Conservation (phyloP, 2,329 filamentous ascomycete species). For the Rhinocladiella mackenziei region DNA sequence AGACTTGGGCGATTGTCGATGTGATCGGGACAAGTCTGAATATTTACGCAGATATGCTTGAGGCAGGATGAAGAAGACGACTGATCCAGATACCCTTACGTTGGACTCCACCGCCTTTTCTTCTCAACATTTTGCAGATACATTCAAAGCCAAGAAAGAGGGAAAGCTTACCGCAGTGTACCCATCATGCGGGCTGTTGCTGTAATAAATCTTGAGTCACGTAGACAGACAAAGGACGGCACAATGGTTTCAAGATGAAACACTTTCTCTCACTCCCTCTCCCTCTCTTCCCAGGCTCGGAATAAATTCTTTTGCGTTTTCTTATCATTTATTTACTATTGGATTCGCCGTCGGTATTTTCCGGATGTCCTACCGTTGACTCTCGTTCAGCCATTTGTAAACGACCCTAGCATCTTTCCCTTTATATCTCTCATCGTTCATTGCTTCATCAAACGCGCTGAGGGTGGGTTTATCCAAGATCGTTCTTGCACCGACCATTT, state of each 20-base stretch:
- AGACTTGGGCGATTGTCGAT: constrained; percentile 44
- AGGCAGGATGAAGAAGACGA: constrained; percentile 27
- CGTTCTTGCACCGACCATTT: constrained; percentile 48
- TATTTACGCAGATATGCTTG: constrained; percentile 40
- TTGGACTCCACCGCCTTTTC: background rate
- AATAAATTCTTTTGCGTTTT: no score
- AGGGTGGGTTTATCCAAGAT: constrained; percentile 50
- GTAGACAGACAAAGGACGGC: no score
- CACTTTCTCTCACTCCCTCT: no score
- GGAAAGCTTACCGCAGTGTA: no score
- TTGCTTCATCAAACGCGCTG: constrained; percentile 50
- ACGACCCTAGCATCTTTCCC: constrained; percentile 57
- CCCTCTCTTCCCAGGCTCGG: no score
- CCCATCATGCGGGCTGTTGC: no score
- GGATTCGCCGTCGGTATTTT: background rate
- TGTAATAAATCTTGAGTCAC: no score
- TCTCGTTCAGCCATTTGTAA: constrained; percentile 52
- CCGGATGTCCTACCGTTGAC: constrained; percentile 13
- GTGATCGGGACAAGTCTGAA: constrained; percentile 41
- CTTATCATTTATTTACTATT: background rate
- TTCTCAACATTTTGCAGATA: no score
- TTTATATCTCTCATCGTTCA: constrained; percentile 49
- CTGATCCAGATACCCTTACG: background rate
- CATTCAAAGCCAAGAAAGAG: no score
- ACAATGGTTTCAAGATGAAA: no score